These are phyloP conservation scores for Fraxinus quadrangulata DNA, from an alignment of 257 asterid genomes.

Conservation along the genomic window DNA sequence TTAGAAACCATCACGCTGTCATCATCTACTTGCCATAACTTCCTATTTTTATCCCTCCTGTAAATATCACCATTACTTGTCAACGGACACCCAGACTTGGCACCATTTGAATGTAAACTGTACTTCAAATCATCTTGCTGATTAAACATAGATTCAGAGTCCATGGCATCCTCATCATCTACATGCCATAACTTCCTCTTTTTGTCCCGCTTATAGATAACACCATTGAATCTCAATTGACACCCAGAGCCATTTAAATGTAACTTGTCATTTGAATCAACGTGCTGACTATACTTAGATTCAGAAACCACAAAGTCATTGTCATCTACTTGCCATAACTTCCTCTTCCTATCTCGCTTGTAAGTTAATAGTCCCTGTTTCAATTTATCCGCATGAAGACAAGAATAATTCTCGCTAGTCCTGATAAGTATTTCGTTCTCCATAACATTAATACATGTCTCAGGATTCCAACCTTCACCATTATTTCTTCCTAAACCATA, in stretches of 20 bases:
- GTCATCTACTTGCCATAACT: constrained; percentile 31
- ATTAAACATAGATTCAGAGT: not conserved
- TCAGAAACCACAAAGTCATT: constrained; percentile 19
- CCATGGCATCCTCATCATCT: not conserved
- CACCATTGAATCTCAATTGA: not conserved
- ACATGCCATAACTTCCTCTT: not conserved
- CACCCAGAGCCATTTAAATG: not conserved
- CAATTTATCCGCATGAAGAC: constrained; percentile 23
- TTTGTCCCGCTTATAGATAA: not conserved
- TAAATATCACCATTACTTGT: not conserved
- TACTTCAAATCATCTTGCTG: not conserved
- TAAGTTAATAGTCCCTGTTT: constrained; percentile 35
- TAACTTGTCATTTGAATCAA: constrained; percentile 10
- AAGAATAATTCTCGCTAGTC: constrained; percentile 24
- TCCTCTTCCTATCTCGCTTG: constrained; percentile 41
- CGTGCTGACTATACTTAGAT: constrained; percentile 13
- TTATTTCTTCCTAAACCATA: constrained; percentile 28
- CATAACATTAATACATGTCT: constrained; percentile 24
- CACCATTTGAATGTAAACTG: not conserved
- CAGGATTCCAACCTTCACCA: constrained; percentile 36
- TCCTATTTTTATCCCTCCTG: not conserved
- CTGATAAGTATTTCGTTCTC: constrained; percentile 30
- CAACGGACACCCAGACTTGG: not conserved
- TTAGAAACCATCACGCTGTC: constrained; percentile 11
- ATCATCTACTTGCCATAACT: constrained; percentile 3